These are phyloP conservation scores for Rhodotorula mucilaginosa DNA, from an alignment of 1,284 basidiomycete species.

Conservation along the genomic window DNA sequence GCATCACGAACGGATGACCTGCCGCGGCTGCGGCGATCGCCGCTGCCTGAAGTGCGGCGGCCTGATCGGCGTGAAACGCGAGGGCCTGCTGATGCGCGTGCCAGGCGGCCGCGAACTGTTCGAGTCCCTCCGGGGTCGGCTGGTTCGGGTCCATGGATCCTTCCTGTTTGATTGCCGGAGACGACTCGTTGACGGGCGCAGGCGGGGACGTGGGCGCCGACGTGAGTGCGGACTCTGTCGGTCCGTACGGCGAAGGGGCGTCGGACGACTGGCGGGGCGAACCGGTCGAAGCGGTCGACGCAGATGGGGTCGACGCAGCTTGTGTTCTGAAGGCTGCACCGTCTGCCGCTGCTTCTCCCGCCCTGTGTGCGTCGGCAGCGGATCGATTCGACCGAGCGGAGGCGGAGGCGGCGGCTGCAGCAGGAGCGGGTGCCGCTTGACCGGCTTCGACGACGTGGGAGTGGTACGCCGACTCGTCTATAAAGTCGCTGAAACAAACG, in stretches of 20 bases:
- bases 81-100: constrained; percentile 15
- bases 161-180: too few species aligned
- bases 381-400: background rate
- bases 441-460: background rate
- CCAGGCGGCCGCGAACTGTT: constrained; percentile 19
- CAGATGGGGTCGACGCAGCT: constrained; percentile 1
- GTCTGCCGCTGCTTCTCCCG: background rate
- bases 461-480: constrained; percentile 5
- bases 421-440: background rate
- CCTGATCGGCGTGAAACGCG: constrained; percentile 4
- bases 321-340: background rate
- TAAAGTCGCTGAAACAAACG: constrained; percentile 20
- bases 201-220: constrained; percentile 20
- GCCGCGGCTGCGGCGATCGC: background rate
- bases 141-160: constrained; percentile 2
- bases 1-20: background rate
- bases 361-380: background rate
- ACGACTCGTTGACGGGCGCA: constrained; percentile 2
- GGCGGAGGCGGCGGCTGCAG: background rate
- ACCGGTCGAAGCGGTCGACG: constrained; percentile 19
- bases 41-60: background rate
- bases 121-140: constrained; percentile 15
- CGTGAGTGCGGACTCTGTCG: constrained; percentile 24
- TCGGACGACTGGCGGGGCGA: constrained; percentile 19
- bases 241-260: constrained; percentile 5